A percentile compares a stretch with the other conserved stretches of the same genome.
Evolutionary conservation across 2,329 filamentous ascomycete species (phyloP).

Genomic region (Colletotrichum cuscutae): DNA sequence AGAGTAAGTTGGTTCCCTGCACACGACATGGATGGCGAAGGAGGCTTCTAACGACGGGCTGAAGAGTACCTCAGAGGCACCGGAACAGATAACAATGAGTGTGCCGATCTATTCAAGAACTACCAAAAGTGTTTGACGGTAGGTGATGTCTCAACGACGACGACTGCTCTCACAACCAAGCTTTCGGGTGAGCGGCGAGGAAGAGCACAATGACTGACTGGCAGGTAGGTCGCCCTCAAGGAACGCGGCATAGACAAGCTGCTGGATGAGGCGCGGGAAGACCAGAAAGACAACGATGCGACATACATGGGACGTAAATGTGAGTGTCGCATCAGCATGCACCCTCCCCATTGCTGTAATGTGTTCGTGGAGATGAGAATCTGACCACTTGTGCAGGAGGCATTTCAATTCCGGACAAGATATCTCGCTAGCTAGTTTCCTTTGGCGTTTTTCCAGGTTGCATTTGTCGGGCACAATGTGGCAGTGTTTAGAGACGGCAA

Average conservation of each 20-base stretch:
- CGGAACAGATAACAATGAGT: constrained; percentile 85
- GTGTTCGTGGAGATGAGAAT: neutral
- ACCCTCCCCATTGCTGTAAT: neutral
- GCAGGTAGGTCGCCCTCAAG: constrained; percentile 80
- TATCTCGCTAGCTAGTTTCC: neutral
- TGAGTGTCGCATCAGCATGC: constrained; percentile 38
- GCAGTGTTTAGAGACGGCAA: constrained; percentile 26
- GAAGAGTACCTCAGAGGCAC: constrained; percentile 90
- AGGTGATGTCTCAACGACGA: constrained; percentile 43
- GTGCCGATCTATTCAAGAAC: constrained; percentile 84
- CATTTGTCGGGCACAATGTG: constrained; percentile 18
- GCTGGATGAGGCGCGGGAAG: constrained; percentile 89
- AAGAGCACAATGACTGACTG: neutral
- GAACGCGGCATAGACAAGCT: constrained; percentile 92
- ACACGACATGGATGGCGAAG: neutral
- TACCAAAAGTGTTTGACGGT: constrained; percentile 91
- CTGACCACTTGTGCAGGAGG: constrained; percentile 26
- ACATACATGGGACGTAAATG: constrained; percentile 55
- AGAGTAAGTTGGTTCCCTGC: constrained; percentile 72
- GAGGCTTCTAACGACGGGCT: constrained; percentile 1
- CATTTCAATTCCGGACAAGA: neutral
- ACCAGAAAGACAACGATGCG: constrained; percentile 87
- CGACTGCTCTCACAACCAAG: neutral
- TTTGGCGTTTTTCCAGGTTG: constrained; percentile 23
- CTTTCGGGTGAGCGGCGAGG: neutral